Conservation (phyloP, 768 basidiomycete species). For the Trametes sanguinea region DNA sequence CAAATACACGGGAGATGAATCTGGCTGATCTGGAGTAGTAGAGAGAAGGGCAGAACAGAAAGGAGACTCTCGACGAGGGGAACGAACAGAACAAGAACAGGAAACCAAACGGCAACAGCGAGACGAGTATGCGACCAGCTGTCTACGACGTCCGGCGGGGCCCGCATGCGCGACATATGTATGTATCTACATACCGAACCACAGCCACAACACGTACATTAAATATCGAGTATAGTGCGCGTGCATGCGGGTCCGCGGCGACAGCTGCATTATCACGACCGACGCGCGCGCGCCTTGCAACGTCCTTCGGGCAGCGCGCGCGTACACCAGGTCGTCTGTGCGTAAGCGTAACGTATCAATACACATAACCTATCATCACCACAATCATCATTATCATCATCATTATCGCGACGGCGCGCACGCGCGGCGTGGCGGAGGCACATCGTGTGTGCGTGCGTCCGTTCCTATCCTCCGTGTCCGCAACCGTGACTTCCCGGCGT, state of each 20-base stretch:
- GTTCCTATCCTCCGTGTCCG: slow-evolving; percentile 2
- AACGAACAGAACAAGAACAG: too few relatives aligned
- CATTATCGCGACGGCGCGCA: neutral
- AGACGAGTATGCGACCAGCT: too few relatives aligned
- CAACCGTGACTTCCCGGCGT: neutral
- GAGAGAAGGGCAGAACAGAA: too few relatives aligned
- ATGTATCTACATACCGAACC: too few relatives aligned
- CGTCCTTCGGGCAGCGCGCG: neutral
- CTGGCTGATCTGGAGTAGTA: too few relatives aligned
- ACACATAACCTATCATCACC: neutral
- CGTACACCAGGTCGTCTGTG: neutral
- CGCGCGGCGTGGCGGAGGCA: neutral
- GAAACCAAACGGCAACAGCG: too few relatives aligned
- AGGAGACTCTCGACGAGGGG: too few relatives aligned
- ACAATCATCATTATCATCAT: too few relatives aligned
- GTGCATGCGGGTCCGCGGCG: neutral
- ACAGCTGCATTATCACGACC: neutral
- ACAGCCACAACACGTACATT: too few relatives aligned
- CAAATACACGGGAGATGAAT: too few relatives aligned
- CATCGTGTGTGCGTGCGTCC: neutral
- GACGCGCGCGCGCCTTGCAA: neutral
- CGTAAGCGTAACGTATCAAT: slow-evolving; percentile 3
- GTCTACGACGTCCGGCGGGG: too few relatives aligned
- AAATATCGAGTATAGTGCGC: neutral
- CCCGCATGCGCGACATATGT: too few relatives aligned